These are phyloP conservation scores for Umbelopsis sp. DNA, from an alignment of 371 early-diverging fungal genomes.

Conservation along the genomic window DNA sequence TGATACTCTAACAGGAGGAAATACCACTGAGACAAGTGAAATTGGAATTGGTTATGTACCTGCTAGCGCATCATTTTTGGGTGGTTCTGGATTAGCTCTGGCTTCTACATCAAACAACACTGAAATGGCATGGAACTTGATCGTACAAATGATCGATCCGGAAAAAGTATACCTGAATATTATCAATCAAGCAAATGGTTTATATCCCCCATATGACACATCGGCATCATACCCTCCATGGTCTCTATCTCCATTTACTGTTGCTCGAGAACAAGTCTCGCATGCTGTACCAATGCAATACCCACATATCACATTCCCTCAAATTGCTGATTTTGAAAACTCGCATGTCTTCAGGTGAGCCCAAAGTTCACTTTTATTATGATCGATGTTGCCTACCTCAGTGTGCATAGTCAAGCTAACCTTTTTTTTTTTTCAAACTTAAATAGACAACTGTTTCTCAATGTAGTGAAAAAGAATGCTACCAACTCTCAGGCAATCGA, in stretches of 20 bases:
- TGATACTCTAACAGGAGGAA: not conserved
- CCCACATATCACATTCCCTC: conserved; percentile 11
- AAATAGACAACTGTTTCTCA: not conserved
- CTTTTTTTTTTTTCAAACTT: no score
- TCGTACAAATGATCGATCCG: conserved; percentile 17
- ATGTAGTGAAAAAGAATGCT: conserved; percentile 11
- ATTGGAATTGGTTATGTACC: conserved; percentile 19
- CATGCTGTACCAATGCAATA: conserved; percentile 23
- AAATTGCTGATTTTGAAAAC: conserved; percentile 10
- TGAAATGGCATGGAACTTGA: conserved; percentile 19
- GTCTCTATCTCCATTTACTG: conserved; percentile 8
- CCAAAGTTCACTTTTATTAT: not conserved
- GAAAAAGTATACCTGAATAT: conserved; percentile 1
- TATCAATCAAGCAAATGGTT: conserved; percentile 8
- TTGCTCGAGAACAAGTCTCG: conserved; percentile 4
- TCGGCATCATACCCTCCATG: conserved; percentile 14
- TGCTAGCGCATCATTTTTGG: not conserved
- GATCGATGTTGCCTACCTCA: no score
- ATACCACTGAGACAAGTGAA: conserved; percentile 5
- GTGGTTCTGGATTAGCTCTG: conserved; percentile 15
- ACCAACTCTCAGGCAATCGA: conserved; percentile 15
- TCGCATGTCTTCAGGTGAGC: conserved; percentile 5
- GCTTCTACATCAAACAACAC: conserved; percentile 6
- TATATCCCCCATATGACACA: conserved; percentile 21
- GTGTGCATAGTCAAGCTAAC: not conserved